Evolutionary conservation across 2,329 filamentous ascomycete genomes (phyloP), one percentile per base, ranked within the genome.

Genomic region (Aspergillus sclerotialis): DNA sequence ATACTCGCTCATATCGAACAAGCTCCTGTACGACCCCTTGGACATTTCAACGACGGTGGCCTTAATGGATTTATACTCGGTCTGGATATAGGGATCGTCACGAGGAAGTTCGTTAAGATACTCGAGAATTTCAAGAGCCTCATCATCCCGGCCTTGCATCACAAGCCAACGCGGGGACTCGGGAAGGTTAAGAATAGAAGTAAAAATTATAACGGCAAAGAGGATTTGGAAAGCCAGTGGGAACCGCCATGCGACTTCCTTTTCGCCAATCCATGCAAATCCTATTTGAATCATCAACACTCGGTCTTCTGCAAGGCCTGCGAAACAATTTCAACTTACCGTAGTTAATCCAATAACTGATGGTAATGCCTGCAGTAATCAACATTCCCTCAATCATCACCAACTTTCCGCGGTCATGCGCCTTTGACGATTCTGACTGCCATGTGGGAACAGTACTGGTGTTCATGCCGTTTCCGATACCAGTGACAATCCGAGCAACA

Each of bases 111-210:
- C 67, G 35, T 64, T 60, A 4, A 75, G 52, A 11, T 67, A 68
- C 3, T 52, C 55, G 18, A 74, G 50, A 3, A 74, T 68, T 10
- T 64, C 52, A 8, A 65, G 49, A 0, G 71, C 70, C 43, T 73
- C 67, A 14, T 74, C 66, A 39, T 75, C 69, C 9, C 65, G 61
- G 27, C 73, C 73, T 48, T 74, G 72, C 30, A 76, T 51, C 15
- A 78, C 68, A 5, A 79, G 61, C 70, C 73, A 78, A 33, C 75
- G 66, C 7, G 75, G 75, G 0, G 71, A 75, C 46, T 79, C 75
- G 8, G 74, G 74, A 1, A 77, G 59, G 11, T 62, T 61, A 35
- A 70, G 58, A 25, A 74, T 65, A 29, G 68, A 62, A 12, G 40
- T 47, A 30, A 72, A 58, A 16, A 76, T 73, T 21, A 76, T 59